Evolutionary conservation across 169 alveolate species (phyloP), one percentile per base, ranked within the genome.

Genomic region (Plasmodium relictum): DNA sequence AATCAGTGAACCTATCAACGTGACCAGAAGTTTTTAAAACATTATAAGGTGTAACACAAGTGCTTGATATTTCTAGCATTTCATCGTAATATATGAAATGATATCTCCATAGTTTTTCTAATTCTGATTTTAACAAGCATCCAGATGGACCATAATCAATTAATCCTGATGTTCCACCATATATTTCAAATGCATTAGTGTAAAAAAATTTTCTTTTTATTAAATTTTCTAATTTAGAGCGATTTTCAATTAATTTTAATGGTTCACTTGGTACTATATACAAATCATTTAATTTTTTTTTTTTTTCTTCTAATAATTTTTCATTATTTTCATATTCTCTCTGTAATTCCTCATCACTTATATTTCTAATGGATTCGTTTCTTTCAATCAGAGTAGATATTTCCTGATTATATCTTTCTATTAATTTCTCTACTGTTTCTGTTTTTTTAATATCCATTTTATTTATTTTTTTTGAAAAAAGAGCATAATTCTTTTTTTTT

Each of bases 81-180:
- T 97, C 99, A 76, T 98, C 99, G 73, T 96, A 98, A 50, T 98
- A 91, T 48, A 98, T 96, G 92, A 98, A 98, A 89, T 98, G 99
- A 65, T 96, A 95, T 74, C 99, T 95, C 99, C 99, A 98, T 48
- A 95, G 94, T 50, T 89, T 90, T 88, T 97, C 99, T 4, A 98
- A 94, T 69, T 98, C 98, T 26, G 95, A 94, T 95, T 98, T 98
- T 52, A 98, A 92, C 0, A 99, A 98, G 80, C 99, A 96, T 20
- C 99, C 99, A 14, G 98, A 98, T 7, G 99, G 99, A 26, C 99
- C 99, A 93, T 95, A 98, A 93, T 98, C 99, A 92, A 92, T 97
- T 65, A 98, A 94, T 8, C 99, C 99, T 12, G 99, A 98, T 0
- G 98, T 97, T 69, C 99, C 99, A 26, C 99, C 99, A 88, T 98